phyloP scores from a whole-genome alignment of 768 basidiomycete species.

The Coprinopsis sp. region DNA sequence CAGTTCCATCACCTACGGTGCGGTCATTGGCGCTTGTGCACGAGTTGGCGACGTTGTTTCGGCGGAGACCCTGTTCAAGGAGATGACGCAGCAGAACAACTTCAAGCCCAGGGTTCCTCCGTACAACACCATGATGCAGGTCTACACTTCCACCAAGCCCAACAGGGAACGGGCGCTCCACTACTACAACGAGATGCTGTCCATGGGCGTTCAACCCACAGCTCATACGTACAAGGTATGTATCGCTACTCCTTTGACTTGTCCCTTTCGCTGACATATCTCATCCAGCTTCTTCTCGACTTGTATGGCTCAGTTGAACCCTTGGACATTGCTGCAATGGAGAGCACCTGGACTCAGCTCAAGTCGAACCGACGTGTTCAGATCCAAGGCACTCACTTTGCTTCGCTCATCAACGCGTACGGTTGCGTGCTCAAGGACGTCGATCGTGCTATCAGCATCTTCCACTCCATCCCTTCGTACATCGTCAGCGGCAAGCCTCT shows the following conservation, averaged over 20 bases:
- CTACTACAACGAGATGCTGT: conserved; percentile 65
- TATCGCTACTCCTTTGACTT: neutral
- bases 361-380: conserved; percentile 40
- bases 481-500: conserved; percentile 31
- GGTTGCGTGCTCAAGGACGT: conserved; percentile 79
- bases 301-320: conserved; percentile 85
- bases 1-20: conserved; percentile 90
- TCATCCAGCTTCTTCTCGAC: conserved; percentile 73
- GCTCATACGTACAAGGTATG: conserved; percentile 92
- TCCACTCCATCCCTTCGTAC: conserved; percentile 63
- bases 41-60: conserved; percentile 83
- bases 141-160: conserved; percentile 88
- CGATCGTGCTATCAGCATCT: conserved; percentile 68
- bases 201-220: conserved; percentile 64
- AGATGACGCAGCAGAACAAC: conserved; percentile 70
- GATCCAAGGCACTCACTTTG: conserved; percentile 52
- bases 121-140: conserved; percentile 99
- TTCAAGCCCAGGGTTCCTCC: conserved; percentile 91
- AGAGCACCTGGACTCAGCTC: conserved; percentile 61
- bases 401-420: conserved; percentile 83
- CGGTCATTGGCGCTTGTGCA: conserved; percentile 90
- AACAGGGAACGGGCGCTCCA: conserved; percentile 70
- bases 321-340: conserved; percentile 67
- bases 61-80: conserved; percentile 78
- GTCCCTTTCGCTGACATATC: conserved; percentile 9